Percentiles rank a stretch among this genome's conserved stretches.
Evolutionary conservation across 306 rosid genomes (phyloP).

Genomic region (Lotus japonicus): DNA sequence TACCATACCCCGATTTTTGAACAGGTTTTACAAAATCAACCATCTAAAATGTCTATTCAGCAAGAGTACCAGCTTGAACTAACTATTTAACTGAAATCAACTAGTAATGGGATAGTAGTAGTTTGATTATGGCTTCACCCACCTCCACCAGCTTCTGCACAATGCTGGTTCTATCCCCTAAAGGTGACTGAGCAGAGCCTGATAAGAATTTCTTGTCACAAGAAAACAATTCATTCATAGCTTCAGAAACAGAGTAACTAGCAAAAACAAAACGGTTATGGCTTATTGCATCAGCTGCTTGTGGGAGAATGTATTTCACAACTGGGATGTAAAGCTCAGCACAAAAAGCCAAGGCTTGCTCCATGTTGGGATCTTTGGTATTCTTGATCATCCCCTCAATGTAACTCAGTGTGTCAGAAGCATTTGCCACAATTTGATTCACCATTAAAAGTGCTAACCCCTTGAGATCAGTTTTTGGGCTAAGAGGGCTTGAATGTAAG

Average conservation of each 20-base stretch:
- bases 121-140: no score
- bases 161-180: slow-evolving; percentile 38
- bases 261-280: slow-evolving; percentile 55
- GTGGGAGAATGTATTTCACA: slow-evolving; percentile 65
- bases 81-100: no score
- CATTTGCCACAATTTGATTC: slow-evolving; percentile 26
- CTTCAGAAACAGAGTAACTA: slow-evolving; percentile 48
- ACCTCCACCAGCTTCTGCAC: slow-evolving; percentile 28
- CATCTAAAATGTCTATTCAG: no score
- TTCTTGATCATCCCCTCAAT: slow-evolving; percentile 34
- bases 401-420: slow-evolving; percentile 26
- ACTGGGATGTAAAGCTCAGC: slow-evolving; percentile 68
- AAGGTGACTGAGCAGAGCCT: not conserved
- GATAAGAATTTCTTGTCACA: slow-evolving; percentile 44
- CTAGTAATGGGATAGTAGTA: no score
- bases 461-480: slow-evolving; percentile 33
- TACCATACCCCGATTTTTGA: no score
- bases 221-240: slow-evolving; percentile 37
- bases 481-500: slow-evolving; percentile 31
- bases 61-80: no score
- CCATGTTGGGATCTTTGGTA: slow-evolving; percentile 24
- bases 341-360: slow-evolving; percentile 60
- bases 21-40: no score
- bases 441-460: slow-evolving; percentile 27
- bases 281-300: slow-evolving; percentile 52